phyloP scores from a whole-genome alignment of 164 flowering plant genomes.

The Saururus chinensis region DNA sequence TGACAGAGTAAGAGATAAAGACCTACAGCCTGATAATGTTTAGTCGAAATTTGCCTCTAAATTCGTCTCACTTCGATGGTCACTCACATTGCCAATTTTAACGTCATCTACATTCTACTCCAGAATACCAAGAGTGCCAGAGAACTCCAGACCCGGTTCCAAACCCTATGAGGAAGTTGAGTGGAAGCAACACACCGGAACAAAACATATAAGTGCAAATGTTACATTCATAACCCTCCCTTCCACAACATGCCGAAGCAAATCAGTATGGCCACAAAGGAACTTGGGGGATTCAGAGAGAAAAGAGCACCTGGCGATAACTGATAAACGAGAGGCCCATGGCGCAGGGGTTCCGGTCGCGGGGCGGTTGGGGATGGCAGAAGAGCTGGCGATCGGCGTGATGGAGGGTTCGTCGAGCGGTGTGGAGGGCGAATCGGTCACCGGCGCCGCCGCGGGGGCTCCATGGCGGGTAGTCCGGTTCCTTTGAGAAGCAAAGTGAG shows the following conservation, averaged over 20 bases:
- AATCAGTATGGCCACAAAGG: not conserved
- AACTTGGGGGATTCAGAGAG: not conserved
- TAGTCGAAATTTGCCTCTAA: too few relatives aligned
- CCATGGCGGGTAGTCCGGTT: constrained; percentile 13
- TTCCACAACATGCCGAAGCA: too few relatives aligned
- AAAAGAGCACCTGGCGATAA: constrained; percentile 52
- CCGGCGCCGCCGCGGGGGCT: not conserved
- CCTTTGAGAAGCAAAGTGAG: constrained; percentile 26
- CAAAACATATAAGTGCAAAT: too few relatives aligned
- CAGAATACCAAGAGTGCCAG: too few relatives aligned
- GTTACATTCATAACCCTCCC: not conserved
- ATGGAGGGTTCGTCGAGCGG: constrained; percentile 25
- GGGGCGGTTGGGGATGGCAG: constrained; percentile 51
- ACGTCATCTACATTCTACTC: too few relatives aligned
- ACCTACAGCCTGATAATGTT: too few relatives aligned
- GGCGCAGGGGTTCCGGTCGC: constrained; percentile 90
- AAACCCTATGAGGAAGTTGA: too few relatives aligned
- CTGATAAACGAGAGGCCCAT: constrained; percentile 80
- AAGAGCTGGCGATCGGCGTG: constrained; percentile 11
- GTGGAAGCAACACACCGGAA: too few relatives aligned
- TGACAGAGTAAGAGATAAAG: too few relatives aligned
- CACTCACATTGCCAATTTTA: too few relatives aligned
- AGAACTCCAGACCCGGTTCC: too few relatives aligned
- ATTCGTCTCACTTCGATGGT: too few relatives aligned
- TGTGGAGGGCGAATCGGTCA: constrained; percentile 32